Evolutionary conservation across 2,329 filamentous ascomycete genomes (phyloP).

Genomic region (Colletotrichum sp.): DNA sequence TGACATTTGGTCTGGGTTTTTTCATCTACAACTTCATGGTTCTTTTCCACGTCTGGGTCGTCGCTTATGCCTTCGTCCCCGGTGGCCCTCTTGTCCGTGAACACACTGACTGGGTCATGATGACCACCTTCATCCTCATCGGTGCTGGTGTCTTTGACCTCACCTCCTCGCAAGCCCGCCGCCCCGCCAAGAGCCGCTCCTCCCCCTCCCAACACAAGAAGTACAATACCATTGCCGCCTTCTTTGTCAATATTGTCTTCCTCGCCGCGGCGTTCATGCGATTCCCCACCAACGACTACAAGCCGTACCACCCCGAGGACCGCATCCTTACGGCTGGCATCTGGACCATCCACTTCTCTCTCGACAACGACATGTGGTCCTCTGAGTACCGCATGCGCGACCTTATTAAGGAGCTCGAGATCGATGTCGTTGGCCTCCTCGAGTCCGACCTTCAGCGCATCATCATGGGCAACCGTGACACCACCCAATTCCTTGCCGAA

Average conservation of each 20-base stretch:
- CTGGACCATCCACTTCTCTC: conserved; percentile 97
- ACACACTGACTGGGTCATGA: conserved; percentile 96
- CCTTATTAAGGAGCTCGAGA: conserved; percentile 88
- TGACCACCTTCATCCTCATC: conserved; percentile 81
- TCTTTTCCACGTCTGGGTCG: conserved; percentile 98
- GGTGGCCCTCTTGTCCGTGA: conserved; percentile 92
- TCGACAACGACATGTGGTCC: conserved; percentile 99
- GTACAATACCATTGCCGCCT: conserved; percentile 63
- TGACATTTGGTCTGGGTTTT: conserved; percentile 88
- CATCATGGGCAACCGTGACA: conserved; percentile 99
- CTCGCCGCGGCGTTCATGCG: conserved; percentile 83
- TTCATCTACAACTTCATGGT: conserved; percentile 92
- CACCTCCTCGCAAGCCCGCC: conserved; percentile 52
- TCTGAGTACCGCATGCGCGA: conserved; percentile 94
- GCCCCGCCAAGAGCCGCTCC: conserved; percentile 39
- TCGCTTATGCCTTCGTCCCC: conserved; percentile 97
- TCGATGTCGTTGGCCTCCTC: conserved; percentile 95
- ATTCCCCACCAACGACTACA: conserved; percentile 92
- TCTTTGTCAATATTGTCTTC: conserved; percentile 80
- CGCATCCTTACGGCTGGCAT: conserved; percentile 93
- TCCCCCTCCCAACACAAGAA: conserved; percentile 51
- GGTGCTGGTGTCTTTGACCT: conserved; percentile 84
- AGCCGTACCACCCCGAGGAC: conserved; percentile 85
- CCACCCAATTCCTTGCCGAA: conserved; percentile 92
- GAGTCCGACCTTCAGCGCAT: conserved; percentile 95